phyloP scores from a whole-genome alignment of 257 asterid species.

The Forsythia viridissima region DNA sequence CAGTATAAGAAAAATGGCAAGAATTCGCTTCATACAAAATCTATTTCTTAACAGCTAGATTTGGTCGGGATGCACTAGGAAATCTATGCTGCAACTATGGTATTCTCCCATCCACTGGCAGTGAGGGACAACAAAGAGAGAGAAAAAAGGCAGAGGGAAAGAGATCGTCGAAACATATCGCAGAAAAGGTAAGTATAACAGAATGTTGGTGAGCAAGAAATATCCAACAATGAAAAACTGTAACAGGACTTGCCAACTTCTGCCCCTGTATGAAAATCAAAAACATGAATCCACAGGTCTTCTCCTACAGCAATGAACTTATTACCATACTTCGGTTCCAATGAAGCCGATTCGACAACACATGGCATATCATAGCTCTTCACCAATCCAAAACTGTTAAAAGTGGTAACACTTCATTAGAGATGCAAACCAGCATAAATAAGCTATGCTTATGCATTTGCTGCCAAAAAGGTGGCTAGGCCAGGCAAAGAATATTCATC shows the following conservation, averaged over 20 bases:
- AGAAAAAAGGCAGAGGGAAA: background rate
- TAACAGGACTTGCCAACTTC: constrained; percentile 63
- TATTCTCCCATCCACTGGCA: background rate
- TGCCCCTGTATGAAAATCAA: constrained; percentile 81
- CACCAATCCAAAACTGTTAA: constrained; percentile 78
- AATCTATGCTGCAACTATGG: background rate
- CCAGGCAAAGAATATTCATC: background rate
- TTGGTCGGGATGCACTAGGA: background rate
- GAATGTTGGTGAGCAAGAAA: background rate
- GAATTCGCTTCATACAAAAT: background rate
- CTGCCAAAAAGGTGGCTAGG: background rate
- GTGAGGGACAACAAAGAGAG: background rate
- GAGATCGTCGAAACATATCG: background rate
- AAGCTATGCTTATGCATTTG: background rate
- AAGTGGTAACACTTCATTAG: background rate
- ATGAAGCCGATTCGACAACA: constrained; percentile 83
- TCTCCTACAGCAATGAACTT: constrained; percentile 94
- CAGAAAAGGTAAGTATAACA: background rate
- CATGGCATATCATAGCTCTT: constrained; percentile 84
- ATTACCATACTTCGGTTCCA: constrained; percentile 87
- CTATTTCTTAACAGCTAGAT: background rate
- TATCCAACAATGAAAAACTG: background rate
- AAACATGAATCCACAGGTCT: constrained; percentile 93
- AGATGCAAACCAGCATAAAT: background rate
- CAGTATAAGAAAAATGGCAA: background rate